These are phyloP conservation scores for Jatropha curcas DNA, from an alignment of 345 rosid species.

Conservation along the genomic window DNA sequence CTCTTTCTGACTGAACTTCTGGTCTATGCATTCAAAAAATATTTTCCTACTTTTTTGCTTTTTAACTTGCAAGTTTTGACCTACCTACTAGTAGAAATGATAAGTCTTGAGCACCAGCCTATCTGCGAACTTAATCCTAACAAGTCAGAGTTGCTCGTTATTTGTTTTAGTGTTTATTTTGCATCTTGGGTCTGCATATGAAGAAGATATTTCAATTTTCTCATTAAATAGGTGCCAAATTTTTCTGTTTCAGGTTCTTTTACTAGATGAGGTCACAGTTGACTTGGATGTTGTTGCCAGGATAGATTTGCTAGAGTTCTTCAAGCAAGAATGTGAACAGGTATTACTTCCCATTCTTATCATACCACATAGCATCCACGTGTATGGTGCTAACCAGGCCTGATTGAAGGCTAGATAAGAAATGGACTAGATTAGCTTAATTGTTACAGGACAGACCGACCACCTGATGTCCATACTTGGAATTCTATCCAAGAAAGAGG, in stretches of 20 bases:
- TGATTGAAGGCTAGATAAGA: not conserved
- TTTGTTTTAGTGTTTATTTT: not conserved
- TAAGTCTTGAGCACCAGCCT: not conserved
- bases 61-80: not conserved
- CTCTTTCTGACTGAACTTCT: not conserved
- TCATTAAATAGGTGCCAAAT: not conserved
- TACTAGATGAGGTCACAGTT: slow-evolving; percentile 93
- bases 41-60: not conserved
- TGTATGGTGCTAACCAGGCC: not conserved
- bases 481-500: not conserved
- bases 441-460: not conserved
- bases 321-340: slow-evolving; percentile 87
- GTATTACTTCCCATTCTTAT: slow-evolving; percentile 34
- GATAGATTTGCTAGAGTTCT: slow-evolving; percentile 87
- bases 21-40: not conserved
- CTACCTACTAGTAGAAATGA: not conserved
- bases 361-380: not conserved
- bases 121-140: not conserved
- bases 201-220: not conserved
- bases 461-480: not conserved
- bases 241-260: slow-evolving; percentile 57
- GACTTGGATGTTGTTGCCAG: slow-evolving; percentile 95
- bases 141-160: not conserved
- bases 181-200: not conserved
- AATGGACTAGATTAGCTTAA: not conserved